A percentile compares a stretch with the other conserved stretches of the same genome.
These are phyloP conservation scores for Achaetomiella virescens DNA, from an alignment of 495 filamentous ascomycete genomes.

Conservation along the genomic window DNA sequence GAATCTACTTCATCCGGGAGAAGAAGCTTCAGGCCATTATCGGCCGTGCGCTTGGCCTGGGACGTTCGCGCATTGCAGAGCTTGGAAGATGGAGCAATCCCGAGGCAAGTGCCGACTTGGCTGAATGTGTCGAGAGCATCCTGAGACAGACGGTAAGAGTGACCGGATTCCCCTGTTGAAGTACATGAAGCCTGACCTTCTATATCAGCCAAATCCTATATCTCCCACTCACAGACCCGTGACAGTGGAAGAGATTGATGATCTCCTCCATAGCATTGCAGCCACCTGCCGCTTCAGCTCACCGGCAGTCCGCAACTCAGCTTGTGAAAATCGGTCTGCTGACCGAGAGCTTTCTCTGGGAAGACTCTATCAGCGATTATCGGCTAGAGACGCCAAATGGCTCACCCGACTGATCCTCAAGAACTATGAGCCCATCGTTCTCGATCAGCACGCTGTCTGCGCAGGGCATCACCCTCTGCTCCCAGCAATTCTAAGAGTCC, in stretches of 20 bases:
- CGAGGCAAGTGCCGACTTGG: conserved; percentile 57
- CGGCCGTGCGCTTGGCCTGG: conserved; percentile 56
- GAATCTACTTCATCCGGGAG: conserved; percentile 64
- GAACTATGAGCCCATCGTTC: conserved; percentile 56
- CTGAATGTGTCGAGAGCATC: conserved; percentile 60
- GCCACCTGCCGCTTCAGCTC: conserved; percentile 63
- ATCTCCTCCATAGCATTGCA: conserved; percentile 55
- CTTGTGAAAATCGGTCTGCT: conserved; percentile 22
- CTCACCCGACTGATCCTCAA: conserved; percentile 78
- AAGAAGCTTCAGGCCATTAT: conserved; percentile 55
- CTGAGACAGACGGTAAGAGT: conserved; percentile 55
- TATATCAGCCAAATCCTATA: conserved; percentile 35
- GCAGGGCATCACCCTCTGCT: conserved; percentile 51
- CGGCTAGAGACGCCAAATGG: conserved; percentile 79
- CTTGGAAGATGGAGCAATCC: conserved; percentile 55
- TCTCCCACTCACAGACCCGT: conserved; percentile 38
- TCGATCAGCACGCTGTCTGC: conserved; percentile 40
- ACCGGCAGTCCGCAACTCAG: conserved; percentile 50
- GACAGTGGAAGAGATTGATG: conserved; percentile 70
- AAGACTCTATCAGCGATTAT: conserved; percentile 53
- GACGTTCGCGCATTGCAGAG: conserved; percentile 50
- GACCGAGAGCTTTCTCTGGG: conserved; percentile 46
- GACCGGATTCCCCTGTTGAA: background rate
- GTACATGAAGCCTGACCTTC: conserved; percentile 7
- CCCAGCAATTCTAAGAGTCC: conserved; percentile 59